A percentile compares a stretch with the other conserved stretches of the same genome.
These are phyloP conservation scores for Blakeslea trispora DNA, from an alignment of 371 early-diverging fungal genomes.

Conservation along the genomic window DNA sequence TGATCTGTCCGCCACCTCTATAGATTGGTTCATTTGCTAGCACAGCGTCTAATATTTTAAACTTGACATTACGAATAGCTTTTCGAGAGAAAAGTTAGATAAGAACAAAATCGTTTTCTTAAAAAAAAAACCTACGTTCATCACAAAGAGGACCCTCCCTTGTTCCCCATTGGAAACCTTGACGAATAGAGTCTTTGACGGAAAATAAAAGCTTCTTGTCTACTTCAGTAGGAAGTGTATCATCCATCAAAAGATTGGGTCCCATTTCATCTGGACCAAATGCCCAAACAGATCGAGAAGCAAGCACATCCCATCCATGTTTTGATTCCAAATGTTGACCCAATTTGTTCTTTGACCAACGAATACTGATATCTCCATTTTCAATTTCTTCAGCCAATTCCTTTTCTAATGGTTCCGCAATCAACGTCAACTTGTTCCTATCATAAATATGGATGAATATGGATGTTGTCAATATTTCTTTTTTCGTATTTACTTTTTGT, in stretches of 20 bases:
- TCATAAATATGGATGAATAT: no score
- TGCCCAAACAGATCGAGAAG: conserved; percentile 93
- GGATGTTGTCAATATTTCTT: no score
- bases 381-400: conserved; percentile 93
- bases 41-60: conserved; percentile 86
- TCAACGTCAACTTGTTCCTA: conserved; percentile 93
- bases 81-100: conserved; percentile 7
- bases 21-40: conserved; percentile 88
- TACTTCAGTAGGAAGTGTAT: conserved; percentile 88
- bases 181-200: conserved; percentile 84
- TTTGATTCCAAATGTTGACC: conserved; percentile 80
- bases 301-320: conserved; percentile 94
- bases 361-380: conserved; percentile 64
- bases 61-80: conserved; percentile 94
- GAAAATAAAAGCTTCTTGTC: conserved; percentile 80
- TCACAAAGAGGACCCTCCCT: conserved; percentile 96
- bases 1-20: conserved; percentile 97
- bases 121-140: conserved; percentile 91
- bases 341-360: conserved; percentile 77
- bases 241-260: conserved; percentile 93
- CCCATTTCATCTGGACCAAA: conserved; percentile 95
- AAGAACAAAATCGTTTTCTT: no score
- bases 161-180: conserved; percentile 98
- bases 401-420: conserved; percentile 92
- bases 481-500: conserved; percentile 76